Conservation (phyloP, 345 rosid genomes). For the Eucalyptus sp. region DNA sequence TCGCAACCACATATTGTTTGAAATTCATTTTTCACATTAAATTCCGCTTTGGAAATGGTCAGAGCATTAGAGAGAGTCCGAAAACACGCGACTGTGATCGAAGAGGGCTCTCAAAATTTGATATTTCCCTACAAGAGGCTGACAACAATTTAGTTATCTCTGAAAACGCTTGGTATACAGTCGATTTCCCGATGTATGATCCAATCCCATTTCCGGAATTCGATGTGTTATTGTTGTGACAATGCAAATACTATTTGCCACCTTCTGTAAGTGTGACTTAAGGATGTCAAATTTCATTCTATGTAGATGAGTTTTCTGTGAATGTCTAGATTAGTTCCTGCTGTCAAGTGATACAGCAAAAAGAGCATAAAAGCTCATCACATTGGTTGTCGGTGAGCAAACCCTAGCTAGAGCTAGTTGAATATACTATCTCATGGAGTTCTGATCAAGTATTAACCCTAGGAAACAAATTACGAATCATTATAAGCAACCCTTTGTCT, state of each 20-base stretch:
- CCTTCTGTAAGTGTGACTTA: background rate
- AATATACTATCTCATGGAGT: background rate
- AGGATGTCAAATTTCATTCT: background rate
- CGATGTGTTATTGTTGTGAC: background rate
- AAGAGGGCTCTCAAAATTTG: background rate
- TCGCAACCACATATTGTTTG: background rate
- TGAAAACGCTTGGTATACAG: background rate
- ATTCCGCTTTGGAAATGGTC: background rate
- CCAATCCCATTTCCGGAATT: background rate
- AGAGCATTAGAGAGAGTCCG: background rate
- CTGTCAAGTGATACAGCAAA: background rate
- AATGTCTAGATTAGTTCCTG: background rate
- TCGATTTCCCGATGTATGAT: background rate
- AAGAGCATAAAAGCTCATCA: background rate
- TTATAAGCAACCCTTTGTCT: background rate
- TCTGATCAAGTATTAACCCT: background rate
- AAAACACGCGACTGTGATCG: rapidly evolving
- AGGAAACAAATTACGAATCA: background rate
- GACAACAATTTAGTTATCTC: background rate
- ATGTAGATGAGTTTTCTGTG: background rate
- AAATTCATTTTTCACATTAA: background rate
- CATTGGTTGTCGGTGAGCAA: background rate
- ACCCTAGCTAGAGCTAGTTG: background rate
- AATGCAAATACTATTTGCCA: background rate
- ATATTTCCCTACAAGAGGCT: background rate